Conservation (phyloP, 192 early-diverging fungal genomes). For the Thoreauomyces humboldtii region DNA sequence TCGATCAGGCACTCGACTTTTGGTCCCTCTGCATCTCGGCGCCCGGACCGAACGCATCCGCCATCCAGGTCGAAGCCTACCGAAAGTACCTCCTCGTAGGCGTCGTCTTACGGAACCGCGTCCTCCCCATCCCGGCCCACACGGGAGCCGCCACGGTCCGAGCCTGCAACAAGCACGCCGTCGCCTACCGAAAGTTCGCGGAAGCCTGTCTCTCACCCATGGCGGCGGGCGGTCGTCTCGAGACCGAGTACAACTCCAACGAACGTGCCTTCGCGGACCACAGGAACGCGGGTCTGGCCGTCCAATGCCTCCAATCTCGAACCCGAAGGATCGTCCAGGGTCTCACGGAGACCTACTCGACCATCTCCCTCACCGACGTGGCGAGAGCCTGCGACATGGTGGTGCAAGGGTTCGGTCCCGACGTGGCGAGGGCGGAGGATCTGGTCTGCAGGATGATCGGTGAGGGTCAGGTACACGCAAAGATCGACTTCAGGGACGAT, state of each 20-base stretch:
- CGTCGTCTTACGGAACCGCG: neutral
- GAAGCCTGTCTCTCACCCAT: too few relatives aligned
- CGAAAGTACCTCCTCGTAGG: conserved; percentile 63
- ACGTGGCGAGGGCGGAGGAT: conserved; percentile 48
- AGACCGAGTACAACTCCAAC: conserved; percentile 42
- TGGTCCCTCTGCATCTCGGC: conserved; percentile 61
- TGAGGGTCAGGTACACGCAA: conserved; percentile 45
- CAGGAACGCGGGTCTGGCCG: conserved; percentile 63
- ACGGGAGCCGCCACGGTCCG: conserved; percentile 41
- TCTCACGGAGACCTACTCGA: conserved; percentile 75
- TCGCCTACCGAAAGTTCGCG: conserved; percentile 60
- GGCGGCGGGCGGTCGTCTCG: too few relatives aligned
- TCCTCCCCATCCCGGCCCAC: too few relatives aligned
- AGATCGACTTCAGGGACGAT: conserved; percentile 35
- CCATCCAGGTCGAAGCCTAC: conserved; percentile 75
- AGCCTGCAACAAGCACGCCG: conserved; percentile 32
- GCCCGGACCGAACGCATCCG: conserved; percentile 57
- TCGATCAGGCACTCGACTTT: conserved; percentile 59
- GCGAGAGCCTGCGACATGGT: conserved; percentile 49
- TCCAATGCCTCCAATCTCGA: conserved; percentile 47
- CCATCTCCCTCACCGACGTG: conserved; percentile 70
- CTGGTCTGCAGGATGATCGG: conserved; percentile 62
- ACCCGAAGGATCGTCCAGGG: conserved; percentile 62
- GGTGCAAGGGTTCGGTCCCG: conserved; percentile 4
- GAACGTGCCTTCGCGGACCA: conserved; percentile 42